Percentiles rank a stretch among this genome's conserved stretches.
Conservation (phyloP, 176 grass and related monocot genomes). For the Saccharum spontaneum region DNA sequence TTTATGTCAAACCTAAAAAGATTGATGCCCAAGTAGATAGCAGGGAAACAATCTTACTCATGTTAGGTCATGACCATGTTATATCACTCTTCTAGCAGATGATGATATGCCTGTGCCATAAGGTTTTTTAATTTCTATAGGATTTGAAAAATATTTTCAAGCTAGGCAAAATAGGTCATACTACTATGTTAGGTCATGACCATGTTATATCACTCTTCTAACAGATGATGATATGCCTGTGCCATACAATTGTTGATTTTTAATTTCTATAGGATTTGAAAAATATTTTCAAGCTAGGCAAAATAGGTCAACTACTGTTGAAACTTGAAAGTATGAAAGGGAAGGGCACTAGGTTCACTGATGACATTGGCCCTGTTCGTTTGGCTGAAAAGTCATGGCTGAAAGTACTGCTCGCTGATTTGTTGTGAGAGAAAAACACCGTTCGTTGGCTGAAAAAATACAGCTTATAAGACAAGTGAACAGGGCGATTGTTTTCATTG, state of each 20-base stretch:
- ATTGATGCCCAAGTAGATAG: constrained; percentile 16
- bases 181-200: not conserved
- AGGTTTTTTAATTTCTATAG: constrained; percentile 3
- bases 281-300: not conserved
- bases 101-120: constrained; percentile 20
- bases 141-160: not conserved
- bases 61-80: not conserved
- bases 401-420: too few relatives aligned
- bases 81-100: not conserved
- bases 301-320: not conserved
- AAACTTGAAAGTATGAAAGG: not conserved
- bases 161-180: not conserved
- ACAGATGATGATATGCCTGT: constrained; percentile 3
- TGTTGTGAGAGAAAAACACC: too few relatives aligned
- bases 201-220: not conserved
- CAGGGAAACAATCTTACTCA: not conserved
- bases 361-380: not conserved
- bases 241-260: constrained; percentile 23
- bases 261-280: not conserved
- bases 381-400: too few relatives aligned
- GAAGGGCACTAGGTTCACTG: not conserved
- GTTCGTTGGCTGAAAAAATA: too few relatives aligned
- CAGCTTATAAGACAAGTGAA: too few relatives aligned
- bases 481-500: not conserved
- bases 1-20: not conserved